These are phyloP conservation scores for Candida coquimbonensis DNA, from an alignment of 805 yeast species.

Conservation along the genomic window DNA sequence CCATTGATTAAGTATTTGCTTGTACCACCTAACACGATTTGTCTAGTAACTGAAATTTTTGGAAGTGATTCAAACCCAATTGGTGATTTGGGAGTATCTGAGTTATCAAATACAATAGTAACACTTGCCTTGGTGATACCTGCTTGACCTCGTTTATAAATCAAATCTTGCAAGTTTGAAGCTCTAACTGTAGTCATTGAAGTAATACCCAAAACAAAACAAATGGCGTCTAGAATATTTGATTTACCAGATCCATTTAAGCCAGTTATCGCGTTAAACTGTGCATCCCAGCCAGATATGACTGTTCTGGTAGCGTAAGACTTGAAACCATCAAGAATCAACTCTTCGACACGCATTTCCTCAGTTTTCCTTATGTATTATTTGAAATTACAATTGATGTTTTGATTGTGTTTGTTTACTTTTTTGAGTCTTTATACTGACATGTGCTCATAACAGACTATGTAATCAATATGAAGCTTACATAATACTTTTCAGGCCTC, in stretches of 20 bases:
- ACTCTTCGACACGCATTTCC: constrained; percentile 65
- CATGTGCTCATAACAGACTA: neutral
- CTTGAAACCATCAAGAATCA: constrained; percentile 95
- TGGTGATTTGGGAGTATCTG: constrained; percentile 71
- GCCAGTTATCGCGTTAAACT: constrained; percentile 96
- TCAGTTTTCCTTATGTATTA: constrained; percentile 13
- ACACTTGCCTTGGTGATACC: constrained; percentile 97
- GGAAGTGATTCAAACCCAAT: constrained; percentile 75
- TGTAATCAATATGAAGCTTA: neutral
- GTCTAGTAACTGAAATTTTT: constrained; percentile 87
- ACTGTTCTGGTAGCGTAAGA: constrained; percentile 96
- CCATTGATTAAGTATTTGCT: constrained; percentile 92
- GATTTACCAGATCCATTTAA: constrained; percentile 97
- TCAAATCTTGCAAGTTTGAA: constrained; percentile 83
- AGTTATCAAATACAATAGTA: constrained; percentile 88
- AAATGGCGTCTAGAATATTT: constrained; percentile 91
- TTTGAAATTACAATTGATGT: neutral
- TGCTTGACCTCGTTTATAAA: constrained; percentile 96
- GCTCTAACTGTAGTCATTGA: constrained; percentile 95
- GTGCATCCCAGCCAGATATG: constrained; percentile 91
- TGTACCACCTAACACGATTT: constrained; percentile 83
- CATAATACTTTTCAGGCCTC: neutral
- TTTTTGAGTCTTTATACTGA: neutral
- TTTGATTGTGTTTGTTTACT: constrained; percentile 1
- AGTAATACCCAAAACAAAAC: constrained; percentile 95